Percentiles rank a stretch among this genome's conserved stretches.
Conservation (phyloP, 2,329 filamentous ascomycete species). For the Fusarium vanettenii region DNA sequence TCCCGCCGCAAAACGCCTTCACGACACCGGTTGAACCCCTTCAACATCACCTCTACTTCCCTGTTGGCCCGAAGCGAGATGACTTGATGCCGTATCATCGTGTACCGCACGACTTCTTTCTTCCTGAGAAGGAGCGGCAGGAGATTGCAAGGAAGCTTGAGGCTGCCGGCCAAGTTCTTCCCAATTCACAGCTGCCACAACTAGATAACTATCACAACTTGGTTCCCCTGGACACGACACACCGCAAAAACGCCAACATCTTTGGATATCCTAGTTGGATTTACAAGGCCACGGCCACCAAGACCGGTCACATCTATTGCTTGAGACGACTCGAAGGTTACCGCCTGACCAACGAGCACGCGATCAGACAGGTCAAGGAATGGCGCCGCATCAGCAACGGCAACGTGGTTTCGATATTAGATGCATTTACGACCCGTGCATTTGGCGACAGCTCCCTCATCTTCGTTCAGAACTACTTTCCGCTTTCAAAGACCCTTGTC, state of each 20-base stretch:
- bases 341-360: slow-evolving; percentile 87
- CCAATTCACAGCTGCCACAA: slow-evolving; percentile 78
- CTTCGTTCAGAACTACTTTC: slow-evolving; percentile 93
- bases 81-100: slow-evolving; percentile 88
- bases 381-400: slow-evolving; percentile 90
- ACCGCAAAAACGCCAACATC: slow-evolving; percentile 79
- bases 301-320: slow-evolving; percentile 90
- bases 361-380: slow-evolving; percentile 85
- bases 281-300: slow-evolving; percentile 91
- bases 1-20: slow-evolving; percentile 67
- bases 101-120: slow-evolving; percentile 89
- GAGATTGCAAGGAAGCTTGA: slow-evolving; percentile 91
- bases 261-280: slow-evolving; percentile 95
- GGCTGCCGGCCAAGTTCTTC: slow-evolving; percentile 84
- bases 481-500: slow-evolving; percentile 87
- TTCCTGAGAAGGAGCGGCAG: slow-evolving; percentile 86
- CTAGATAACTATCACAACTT: slow-evolving; percentile 93
- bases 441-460: slow-evolving; percentile 97
- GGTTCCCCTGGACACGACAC: slow-evolving; percentile 85
- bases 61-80: slow-evolving; percentile 83
- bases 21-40: slow-evolving; percentile 71
- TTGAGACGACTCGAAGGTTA: slow-evolving; percentile 90
- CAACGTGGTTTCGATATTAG: slow-evolving; percentile 86
- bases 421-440: slow-evolving; percentile 91
- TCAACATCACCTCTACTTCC: slow-evolving; percentile 94